Percentiles rank a stretch among this genome's conserved stretches.
Conservation (phyloP, 768 basidiomycete species). For the Suillus subaureus region DNA sequence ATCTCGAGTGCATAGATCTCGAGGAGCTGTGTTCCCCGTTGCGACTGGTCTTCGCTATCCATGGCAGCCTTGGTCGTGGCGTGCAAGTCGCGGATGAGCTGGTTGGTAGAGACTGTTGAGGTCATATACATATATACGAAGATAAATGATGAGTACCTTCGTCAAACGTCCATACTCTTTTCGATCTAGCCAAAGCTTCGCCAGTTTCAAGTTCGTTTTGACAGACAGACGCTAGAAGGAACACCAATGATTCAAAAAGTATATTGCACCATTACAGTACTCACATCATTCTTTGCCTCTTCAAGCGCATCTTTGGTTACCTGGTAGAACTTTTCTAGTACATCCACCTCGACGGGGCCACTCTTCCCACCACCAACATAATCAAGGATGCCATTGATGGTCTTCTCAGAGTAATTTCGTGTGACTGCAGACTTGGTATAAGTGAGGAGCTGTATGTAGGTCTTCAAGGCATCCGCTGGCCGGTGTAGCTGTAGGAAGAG, state of each 20-base stretch:
- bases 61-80: conserved; percentile 57
- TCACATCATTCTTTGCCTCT: conserved; percentile 95
- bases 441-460: conserved; percentile 83
- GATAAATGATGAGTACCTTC: conserved; percentile 51
- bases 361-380: conserved; percentile 93
- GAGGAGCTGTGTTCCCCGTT: conserved; percentile 90
- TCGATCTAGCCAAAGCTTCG: conserved; percentile 95
- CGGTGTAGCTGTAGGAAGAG: conserved; percentile 79
- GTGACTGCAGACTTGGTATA: conserved; percentile 97
- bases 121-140: not conserved
- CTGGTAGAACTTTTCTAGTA: conserved; percentile 95
- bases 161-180: conserved; percentile 86
- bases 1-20: conserved; percentile 99
- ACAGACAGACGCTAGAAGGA: conserved; percentile 76
- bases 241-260: not conserved
- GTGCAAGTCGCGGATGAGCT: conserved; percentile 83
- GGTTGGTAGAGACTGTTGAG: conserved; percentile 5
- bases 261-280: conserved; percentile 17
- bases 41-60: conserved; percentile 83
- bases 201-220: conserved; percentile 96
- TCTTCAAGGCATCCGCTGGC: conserved; percentile 81
- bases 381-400: conserved; percentile 97
- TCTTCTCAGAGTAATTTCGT: conserved; percentile 96
- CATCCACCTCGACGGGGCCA: conserved; percentile 76
- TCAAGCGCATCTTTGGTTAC: conserved; percentile 86